Evolutionary conservation across 805 yeast genomes (phyloP).

Genomic region (Schwanniomyces pseudopolymorphus): DNA sequence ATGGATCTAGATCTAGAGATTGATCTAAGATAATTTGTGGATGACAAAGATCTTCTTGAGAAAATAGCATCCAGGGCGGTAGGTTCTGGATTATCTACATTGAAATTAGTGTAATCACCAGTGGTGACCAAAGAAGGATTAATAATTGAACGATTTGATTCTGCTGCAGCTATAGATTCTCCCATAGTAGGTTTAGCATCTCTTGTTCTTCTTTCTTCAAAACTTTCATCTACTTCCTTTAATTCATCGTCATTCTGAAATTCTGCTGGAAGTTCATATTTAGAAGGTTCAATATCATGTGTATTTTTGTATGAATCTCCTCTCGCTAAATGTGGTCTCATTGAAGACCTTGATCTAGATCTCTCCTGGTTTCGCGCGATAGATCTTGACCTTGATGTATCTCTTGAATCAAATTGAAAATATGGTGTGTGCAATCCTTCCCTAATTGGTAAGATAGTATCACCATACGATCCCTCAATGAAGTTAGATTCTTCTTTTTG

Average conservation of each 20-base stretch:
- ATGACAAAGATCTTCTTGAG: constrained; percentile 39
- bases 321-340: constrained; percentile 65
- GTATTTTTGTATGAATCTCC: constrained; percentile 75
- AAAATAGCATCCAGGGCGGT: constrained; percentile 9
- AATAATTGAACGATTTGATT: constrained; percentile 14
- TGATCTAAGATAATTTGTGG: constrained; percentile 59
- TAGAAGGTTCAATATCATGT: constrained; percentile 43
- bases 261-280: constrained; percentile 43
- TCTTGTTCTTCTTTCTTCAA: constrained; percentile 39
- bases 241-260: constrained; percentile 19
- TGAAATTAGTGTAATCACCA: constrained; percentile 47
- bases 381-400: constrained; percentile 22
- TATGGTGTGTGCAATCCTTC: constrained; percentile 34
- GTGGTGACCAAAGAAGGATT: constrained; percentile 45
- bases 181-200: constrained; percentile 44
- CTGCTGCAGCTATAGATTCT: constrained; percentile 46
- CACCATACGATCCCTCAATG: background rate
- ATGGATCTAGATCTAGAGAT: constrained; percentile 66
- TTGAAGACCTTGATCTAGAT: constrained; percentile 23
- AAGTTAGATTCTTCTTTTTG: background rate
- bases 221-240: constrained; percentile 20
- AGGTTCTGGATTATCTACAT: constrained; percentile 34
- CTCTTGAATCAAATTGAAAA: constrained; percentile 35
- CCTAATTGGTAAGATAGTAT: background rate
- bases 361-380: constrained; percentile 9